These are phyloP conservation scores for Candida gigantensis DNA, from an alignment of 1,139 yeast genomes.

Conservation along the genomic window DNA sequence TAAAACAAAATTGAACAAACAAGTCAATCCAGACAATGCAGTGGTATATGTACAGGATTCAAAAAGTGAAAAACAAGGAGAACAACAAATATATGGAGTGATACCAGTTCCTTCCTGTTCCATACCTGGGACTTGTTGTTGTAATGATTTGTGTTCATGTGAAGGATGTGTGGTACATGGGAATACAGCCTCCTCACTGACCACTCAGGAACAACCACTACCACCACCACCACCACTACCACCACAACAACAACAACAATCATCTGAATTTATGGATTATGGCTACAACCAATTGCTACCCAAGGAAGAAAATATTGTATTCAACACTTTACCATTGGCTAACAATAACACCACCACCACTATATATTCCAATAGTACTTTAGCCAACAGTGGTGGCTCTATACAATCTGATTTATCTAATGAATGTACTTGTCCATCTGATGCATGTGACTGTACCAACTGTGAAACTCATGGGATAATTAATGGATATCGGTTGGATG, in stretches of 20 bases:
- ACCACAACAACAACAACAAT: too few relatives aligned
- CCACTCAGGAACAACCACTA: background rate
- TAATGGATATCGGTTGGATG: conserved; percentile 50
- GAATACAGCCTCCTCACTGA: conserved; percentile 18
- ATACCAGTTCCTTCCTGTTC: conserved; percentile 42
- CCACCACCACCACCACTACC: too few relatives aligned
- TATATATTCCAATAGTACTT: background rate
- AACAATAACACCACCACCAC: background rate
- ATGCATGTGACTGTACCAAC: conserved; percentile 51
- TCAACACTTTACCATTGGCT: conserved; percentile 5
- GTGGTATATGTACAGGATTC: conserved; percentile 1
- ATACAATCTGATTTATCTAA: background rate
- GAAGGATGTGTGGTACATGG: conserved; percentile 50
- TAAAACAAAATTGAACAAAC: conserved; percentile 19
- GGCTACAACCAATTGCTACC: conserved; percentile 1
- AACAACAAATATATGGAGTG: conserved; percentile 22
- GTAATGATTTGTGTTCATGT: conserved; percentile 50
- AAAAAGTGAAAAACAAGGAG: background rate
- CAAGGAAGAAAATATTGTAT: conserved; percentile 6
- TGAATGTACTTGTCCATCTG: conserved; percentile 44
- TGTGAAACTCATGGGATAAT: conserved; percentile 58
- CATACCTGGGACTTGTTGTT: conserved; percentile 51
- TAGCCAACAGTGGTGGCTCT: background rate
- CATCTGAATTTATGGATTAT: conserved; percentile 7
- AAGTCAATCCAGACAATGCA: conserved; percentile 1